phyloP scores from a whole-genome alignment of 2,329 filamentous ascomycete species.

The Beauveria sp. region DNA sequence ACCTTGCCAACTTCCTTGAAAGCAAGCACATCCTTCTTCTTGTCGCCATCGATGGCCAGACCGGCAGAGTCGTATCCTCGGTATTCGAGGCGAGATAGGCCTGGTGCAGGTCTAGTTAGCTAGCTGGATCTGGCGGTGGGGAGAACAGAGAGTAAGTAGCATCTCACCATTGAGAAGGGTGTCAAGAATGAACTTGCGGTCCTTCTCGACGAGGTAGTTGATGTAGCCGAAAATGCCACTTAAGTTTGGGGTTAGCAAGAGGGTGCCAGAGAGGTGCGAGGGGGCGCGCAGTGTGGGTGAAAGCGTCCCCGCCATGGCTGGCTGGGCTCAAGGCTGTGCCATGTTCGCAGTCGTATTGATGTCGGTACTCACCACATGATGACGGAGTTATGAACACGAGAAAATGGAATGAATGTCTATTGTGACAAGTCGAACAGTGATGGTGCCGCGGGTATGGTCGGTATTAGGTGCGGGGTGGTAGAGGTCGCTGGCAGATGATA shows the following conservation, averaged over 20 bases:
- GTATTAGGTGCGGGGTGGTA: constrained; percentile 1
- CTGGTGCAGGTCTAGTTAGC: constrained; percentile 39
- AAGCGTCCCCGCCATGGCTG: background rate
- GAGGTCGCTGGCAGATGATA: background rate
- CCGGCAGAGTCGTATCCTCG: constrained; percentile 97
- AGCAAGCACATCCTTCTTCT: constrained; percentile 94
- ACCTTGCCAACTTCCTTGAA: constrained; percentile 99
- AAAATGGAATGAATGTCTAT: background rate
- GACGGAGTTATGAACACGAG: background rate
- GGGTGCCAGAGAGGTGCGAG: background rate
- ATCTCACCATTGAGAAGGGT: constrained; percentile 82
- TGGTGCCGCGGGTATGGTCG: background rate
- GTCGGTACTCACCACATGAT: constrained; percentile 5
- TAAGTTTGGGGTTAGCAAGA: constrained; percentile 20
- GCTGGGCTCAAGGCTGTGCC: background rate
- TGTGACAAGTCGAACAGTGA: background rate
- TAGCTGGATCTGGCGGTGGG: constrained; percentile 9
- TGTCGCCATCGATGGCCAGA: constrained; percentile 92
- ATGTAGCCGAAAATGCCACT: constrained; percentile 98
- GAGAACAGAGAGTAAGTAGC: background rate
- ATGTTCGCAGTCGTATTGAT: background rate
- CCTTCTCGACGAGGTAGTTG: constrained; percentile 99
- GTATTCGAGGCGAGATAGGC: constrained; percentile 93
- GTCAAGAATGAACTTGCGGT: constrained; percentile 91
- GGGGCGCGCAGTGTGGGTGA: background rate